Evolutionary conservation across 495 filamentous ascomycete genomes (phyloP).

Genomic region (Xylaria venustula): DNA sequence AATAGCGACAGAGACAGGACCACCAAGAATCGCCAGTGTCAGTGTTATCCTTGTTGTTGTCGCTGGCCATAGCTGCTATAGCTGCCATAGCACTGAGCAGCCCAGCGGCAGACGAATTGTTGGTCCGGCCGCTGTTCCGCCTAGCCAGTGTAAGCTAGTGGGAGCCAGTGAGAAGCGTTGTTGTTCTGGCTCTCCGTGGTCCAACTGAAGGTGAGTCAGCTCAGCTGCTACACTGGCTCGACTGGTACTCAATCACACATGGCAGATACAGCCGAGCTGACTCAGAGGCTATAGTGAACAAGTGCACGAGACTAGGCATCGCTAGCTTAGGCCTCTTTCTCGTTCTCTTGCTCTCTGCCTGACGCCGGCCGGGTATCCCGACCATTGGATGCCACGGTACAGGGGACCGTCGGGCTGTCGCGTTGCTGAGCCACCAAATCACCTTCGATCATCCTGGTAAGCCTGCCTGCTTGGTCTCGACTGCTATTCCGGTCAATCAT

Average conservation of each 20-base stretch:
- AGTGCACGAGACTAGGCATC: conserved; percentile 19
- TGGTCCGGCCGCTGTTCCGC: not conserved
- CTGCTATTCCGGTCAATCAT: conserved; percentile 3
- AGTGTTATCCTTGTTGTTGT: no score
- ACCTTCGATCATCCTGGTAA: conserved; percentile 11
- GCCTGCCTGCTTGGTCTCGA: not conserved
- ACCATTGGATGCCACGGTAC: conserved; percentile 12
- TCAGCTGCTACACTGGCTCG: conserved; percentile 13
- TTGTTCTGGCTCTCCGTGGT: conserved; percentile 18
- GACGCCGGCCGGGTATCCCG: conserved; percentile 13
- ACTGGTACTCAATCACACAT: conserved; percentile 13
- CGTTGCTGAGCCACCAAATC: conserved; percentile 11
- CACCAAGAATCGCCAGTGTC: not conserved
- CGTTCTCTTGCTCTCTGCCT: not conserved
- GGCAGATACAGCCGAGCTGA: conserved; percentile 20
- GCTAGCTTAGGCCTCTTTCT: conserved; percentile 18
- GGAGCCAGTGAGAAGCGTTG: no score
- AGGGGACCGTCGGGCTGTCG: conserved; percentile 9
- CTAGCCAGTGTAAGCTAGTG: conserved; percentile 15
- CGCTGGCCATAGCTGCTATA: no score
- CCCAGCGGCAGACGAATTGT: not conserved
- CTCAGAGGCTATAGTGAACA: conserved; percentile 26
- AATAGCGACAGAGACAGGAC: not conserved
- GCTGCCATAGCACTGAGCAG: not conserved
- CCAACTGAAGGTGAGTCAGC: conserved; percentile 28